A percentile compares a stretch with the other conserved stretches of the same genome.
These are phyloP conservation scores for Beauveria caledonica DNA, from an alignment of 2,329 filamentous ascomycete genomes.

Conservation along the genomic window DNA sequence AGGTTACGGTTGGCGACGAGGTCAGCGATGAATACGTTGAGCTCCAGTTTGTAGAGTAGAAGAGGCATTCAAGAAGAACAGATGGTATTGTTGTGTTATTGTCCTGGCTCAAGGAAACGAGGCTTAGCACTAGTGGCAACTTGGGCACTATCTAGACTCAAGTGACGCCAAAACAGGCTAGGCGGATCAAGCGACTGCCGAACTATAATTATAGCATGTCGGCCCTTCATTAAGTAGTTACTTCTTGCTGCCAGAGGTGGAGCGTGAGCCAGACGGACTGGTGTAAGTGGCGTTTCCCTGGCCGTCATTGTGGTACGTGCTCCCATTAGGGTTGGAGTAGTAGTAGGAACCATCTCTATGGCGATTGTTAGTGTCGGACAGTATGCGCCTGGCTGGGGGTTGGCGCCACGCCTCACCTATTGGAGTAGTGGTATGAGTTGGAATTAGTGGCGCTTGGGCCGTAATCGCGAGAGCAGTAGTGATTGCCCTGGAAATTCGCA, in stretches of 20 bases:
- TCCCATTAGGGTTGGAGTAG: constrained; percentile 61
- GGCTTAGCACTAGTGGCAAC: neutral
- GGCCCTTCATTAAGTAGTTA: neutral
- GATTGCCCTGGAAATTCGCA: constrained; percentile 47
- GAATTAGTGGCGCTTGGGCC: constrained; percentile 44
- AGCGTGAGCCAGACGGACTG: constrained; percentile 34
- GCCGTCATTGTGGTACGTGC: constrained; percentile 59
- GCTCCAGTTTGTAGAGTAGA: neutral
- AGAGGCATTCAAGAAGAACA: neutral
- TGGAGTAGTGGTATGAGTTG: constrained; percentile 62
- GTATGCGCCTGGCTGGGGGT: neutral
- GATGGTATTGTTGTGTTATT: too few species aligned
- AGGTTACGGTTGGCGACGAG: neutral
- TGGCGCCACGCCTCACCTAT: constrained; percentile 35
- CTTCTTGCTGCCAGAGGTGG: constrained; percentile 23
- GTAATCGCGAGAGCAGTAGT: constrained; percentile 59
- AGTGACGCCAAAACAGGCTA: neutral
- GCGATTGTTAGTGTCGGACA: neutral
- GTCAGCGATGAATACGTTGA: constrained; percentile 1
- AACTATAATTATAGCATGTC: neutral
- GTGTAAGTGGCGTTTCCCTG: constrained; percentile 53
- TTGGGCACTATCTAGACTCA: too few species aligned
- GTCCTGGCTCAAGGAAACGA: too few species aligned
- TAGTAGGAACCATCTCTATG: constrained; percentile 59
- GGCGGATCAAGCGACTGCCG: neutral